Evolutionary conservation across 108 stramenopile species (phyloP), one percentile per base, ranked within the genome.

Genomic region (Skeletonema grethae): DNA sequence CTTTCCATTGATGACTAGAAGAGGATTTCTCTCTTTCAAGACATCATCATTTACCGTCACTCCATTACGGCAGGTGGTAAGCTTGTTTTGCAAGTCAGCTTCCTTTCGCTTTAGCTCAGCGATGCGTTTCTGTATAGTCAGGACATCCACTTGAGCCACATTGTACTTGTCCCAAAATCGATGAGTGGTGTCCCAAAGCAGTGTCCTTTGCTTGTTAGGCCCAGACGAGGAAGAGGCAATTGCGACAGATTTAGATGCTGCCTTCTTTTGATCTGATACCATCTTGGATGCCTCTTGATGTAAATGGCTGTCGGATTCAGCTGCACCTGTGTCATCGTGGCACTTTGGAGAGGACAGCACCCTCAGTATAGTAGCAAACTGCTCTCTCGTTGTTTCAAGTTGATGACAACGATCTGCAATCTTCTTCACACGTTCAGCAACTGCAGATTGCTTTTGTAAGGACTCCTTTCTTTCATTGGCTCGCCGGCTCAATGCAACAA

Each of bases 161-260:
- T 79, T 79, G 67, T 79, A 79, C 63, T 72, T 79, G 67, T 72
- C 71, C 78, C 78, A 79, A 38, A 79, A 79, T 32, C 71, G 67
- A 25, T 67, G 66, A 22, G 66, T 66, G 15, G 31, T 50, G 57
- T 79, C 61, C 59, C 57, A 58, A 5, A 79, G 65, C 29, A 63
- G 32, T 50, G 66, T 22, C 30, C 57, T 38, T 61, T 61, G 39
- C 24, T 59, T 4, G 12, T 11, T 20, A 5, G 46, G n/a, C 46
- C 7, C 46, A 48, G 18, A 48, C 2, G 46, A 48, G 4, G 18
- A 48, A 0, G 46, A 48, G 4, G 46, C 18, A 18, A 48, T 7
- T 48, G 46, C 46, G n/a, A 48, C 13, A 3, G 46, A 48, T 41
- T 31, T 56, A 39, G 22, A 38, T 35, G 9, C 59, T 25, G 39